Evolutionary conservation across 163 green algal species (phyloP).

Genomic region (Botryococcus braunii): DNA sequence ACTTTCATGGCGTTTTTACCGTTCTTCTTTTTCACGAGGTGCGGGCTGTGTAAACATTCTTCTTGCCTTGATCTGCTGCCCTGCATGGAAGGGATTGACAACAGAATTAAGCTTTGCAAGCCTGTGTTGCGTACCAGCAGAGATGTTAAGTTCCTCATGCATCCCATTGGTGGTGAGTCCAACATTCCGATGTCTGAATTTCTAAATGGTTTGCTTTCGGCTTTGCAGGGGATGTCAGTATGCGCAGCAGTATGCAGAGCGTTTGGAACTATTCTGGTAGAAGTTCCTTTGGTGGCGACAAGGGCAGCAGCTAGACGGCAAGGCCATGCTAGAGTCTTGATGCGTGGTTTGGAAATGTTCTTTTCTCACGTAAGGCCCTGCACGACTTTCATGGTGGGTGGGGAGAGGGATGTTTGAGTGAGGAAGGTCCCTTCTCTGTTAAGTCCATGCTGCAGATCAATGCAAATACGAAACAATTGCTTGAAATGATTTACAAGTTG

Average conservation of each 20-base stretch:
- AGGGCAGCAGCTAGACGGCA: slow-evolving; percentile 25
- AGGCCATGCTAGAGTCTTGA: slow-evolving; percentile 62
- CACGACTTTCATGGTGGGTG: not conserved
- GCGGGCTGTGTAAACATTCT: too few species aligned
- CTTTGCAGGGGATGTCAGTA: slow-evolving; percentile 41
- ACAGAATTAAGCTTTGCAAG: too few species aligned
- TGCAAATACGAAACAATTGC: too few species aligned
- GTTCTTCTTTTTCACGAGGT: slow-evolving; percentile 48
- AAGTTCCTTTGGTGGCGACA: slow-evolving; percentile 84
- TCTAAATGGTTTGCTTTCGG: too few species aligned
- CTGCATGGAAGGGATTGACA: too few species aligned
- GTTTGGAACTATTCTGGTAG: slow-evolving; percentile 70
- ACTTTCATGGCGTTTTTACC: slow-evolving; percentile 59
- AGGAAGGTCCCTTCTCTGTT: not conserved
- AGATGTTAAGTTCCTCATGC: slow-evolving; percentile 2
- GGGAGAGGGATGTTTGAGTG: not conserved
- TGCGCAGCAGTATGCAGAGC: slow-evolving; percentile 65
- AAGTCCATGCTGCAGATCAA: too few species aligned
- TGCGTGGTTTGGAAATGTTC: slow-evolving; percentile 34
- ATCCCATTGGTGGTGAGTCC: too few species aligned
- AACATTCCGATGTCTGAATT: too few species aligned
- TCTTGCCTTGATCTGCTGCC: too few species aligned
- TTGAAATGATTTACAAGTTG: too few species aligned
- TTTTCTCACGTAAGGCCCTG: not conserved
- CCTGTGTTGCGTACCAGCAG: too few species aligned